Conservation (phyloP, 2,329 filamentous ascomycete genomes). For the Aureobasidium sp. region DNA sequence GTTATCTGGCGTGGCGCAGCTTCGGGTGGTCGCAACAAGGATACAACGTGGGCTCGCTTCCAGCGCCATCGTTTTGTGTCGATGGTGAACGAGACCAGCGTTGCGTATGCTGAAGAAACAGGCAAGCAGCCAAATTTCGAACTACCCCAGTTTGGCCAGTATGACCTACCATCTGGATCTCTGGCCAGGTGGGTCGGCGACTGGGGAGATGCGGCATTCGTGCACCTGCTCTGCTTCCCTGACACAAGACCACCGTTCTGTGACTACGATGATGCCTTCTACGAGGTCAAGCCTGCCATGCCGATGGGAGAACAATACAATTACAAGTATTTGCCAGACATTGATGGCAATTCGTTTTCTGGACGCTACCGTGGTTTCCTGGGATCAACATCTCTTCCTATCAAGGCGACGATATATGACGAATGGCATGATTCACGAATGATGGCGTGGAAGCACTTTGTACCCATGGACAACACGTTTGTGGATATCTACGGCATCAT, state of each 20-base stretch:
- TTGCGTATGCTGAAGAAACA: slow-evolving; percentile 43
- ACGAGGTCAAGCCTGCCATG: slow-evolving; percentile 27
- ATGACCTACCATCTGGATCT: slow-evolving; percentile 30
- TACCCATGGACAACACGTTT: slow-evolving; percentile 70
- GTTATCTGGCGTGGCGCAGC: slow-evolving; percentile 44
- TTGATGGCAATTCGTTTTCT: slow-evolving; percentile 58
- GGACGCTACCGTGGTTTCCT: slow-evolving; percentile 49
- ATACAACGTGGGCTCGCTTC: slow-evolving; percentile 62
- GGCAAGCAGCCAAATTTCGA: slow-evolving; percentile 34
- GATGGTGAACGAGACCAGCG: slow-evolving; percentile 62
- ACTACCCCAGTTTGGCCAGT: slow-evolving; percentile 32
- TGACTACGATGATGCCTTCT: slow-evolving; percentile 40
- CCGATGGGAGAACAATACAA: slow-evolving; percentile 38
- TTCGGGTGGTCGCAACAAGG: slow-evolving; percentile 40
- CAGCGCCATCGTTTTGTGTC: slow-evolving; percentile 69
- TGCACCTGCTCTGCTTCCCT: slow-evolving; percentile 40
- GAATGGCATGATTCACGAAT: slow-evolving; percentile 72
- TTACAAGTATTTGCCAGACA: slow-evolving; percentile 65
- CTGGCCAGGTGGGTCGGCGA: slow-evolving; percentile 36
- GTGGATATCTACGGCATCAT: slow-evolving; percentile 65
- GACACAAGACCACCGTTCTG: slow-evolving; percentile 34
- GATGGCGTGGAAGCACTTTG: slow-evolving; percentile 72
- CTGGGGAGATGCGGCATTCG: slow-evolving; percentile 38
- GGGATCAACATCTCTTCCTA: slow-evolving; percentile 59
- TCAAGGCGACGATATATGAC: slow-evolving; percentile 71